phyloP scores from a whole-genome alignment of 2,329 filamentous ascomycete genomes.

The Penicillium corylophilum region DNA sequence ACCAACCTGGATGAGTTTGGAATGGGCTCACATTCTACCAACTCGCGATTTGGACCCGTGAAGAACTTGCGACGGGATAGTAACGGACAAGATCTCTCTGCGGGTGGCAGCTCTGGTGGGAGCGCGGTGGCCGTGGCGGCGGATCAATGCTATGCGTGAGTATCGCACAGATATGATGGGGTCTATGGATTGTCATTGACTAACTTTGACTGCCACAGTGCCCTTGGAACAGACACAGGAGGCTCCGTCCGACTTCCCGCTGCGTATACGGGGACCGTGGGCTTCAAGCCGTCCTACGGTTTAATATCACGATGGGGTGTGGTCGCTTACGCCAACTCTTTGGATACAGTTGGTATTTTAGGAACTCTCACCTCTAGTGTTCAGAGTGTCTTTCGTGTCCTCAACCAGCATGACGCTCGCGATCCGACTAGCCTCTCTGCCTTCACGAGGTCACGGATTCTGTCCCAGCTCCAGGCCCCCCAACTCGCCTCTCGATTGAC shows the following conservation, averaged over 20 bases:
- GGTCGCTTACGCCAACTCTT: constrained; percentile 85
- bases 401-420: constrained; percentile 62
- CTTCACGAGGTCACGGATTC: constrained; percentile 54
- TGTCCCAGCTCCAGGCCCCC: constrained; percentile 42
- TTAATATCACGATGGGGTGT: constrained; percentile 82
- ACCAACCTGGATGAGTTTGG: constrained; percentile 96
- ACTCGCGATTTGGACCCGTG: constrained; percentile 68
- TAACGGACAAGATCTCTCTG: constrained; percentile 55
- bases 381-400: constrained; percentile 50
- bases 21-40: constrained; percentile 80
- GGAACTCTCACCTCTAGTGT: constrained; percentile 56
- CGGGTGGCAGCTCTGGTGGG: constrained; percentile 88
- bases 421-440: constrained; percentile 72
- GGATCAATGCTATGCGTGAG: constrained; percentile 59
- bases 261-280: constrained; percentile 77
- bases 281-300: constrained; percentile 91
- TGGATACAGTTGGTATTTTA: constrained; percentile 84
- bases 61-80: constrained; percentile 47
- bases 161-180: constrained; percentile 7
- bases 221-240: constrained; percentile 90
- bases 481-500: constrained; percentile 24
- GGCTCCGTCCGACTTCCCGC: constrained; percentile 85
- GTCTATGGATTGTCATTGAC: neutral
- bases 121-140: constrained; percentile 80
- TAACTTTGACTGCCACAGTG: constrained; percentile 42